Evolutionary conservation across 495 filamentous ascomycete species (phyloP), one percentile per base, ranked within the genome.

Genomic region (Penicillium cinerascens): DNA sequence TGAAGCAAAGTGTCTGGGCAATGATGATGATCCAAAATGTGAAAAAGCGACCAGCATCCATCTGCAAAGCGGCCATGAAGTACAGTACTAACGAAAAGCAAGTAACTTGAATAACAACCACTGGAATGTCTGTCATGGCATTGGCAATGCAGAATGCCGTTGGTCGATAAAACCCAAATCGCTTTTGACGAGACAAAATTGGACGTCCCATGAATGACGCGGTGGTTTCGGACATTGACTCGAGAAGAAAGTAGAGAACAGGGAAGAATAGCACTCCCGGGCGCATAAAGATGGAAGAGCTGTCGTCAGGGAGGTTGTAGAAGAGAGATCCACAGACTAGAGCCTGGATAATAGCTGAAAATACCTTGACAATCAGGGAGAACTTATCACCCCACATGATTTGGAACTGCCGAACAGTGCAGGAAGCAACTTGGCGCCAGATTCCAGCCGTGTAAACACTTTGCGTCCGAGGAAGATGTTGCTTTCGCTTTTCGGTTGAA

Each of bases 121-220:
- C 88, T 0, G 84, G 80, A 39, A 89, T 72, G 64, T 92, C 88
- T 6, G 89, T 85, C 13, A 85, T 78, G 44, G 90, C 89, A 56
- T 91, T 87, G 0, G 87, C 88, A 52, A 91, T 83, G 78, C 87
- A 89, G 10, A 90, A 80, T 1, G 88, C 88, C 0, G 87, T 89
- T 0, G 88, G 88, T 29, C 87, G 79, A 59, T 92, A 86, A 58
- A 91, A 91, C 0, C 86, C 83, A 56, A 89, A 73, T n/a, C 69
- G 63, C 49, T 71, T 73, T 41, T 76, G 73, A 10, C 73, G 73
- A 4, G 71, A 66, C 9, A 75, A 61, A 58, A 75, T 73, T 0
- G 73, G 71, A 20, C 73, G 70, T 4, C 71, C 72, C 69, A 69
- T 74, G 35, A 72, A 72, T 1, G 70, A 68, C 3, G 36, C 66